These are phyloP conservation scores for Naganishia vaughanmartiniae DNA, from an alignment of 768 basidiomycete species.

Conservation along the genomic window DNA sequence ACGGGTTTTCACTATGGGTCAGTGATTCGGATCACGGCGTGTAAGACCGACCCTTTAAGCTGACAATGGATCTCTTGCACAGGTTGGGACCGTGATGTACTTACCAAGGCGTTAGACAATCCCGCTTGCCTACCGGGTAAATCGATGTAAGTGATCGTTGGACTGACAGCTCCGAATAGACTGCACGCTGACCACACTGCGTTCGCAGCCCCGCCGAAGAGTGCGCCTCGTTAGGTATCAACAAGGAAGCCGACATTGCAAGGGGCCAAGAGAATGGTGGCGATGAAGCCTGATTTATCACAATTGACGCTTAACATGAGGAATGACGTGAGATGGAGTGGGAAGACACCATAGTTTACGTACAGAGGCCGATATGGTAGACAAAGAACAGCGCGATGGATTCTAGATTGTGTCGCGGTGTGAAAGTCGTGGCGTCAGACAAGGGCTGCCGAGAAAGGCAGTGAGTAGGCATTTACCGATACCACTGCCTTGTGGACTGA, in stretches of 20 bases:
- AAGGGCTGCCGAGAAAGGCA: too few species aligned
- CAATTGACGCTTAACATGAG: too few species aligned
- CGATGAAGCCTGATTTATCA: slow-evolving; percentile 5
- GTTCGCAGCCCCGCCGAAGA: slow-evolving; percentile 19
- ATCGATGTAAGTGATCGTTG: not conserved
- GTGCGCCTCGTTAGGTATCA: slow-evolving; percentile 37
- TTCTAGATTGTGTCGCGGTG: not conserved
- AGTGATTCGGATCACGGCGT: not conserved
- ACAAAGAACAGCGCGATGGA: slow-evolving; percentile 1
- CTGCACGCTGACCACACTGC: not conserved
- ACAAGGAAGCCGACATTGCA: slow-evolving; percentile 18
- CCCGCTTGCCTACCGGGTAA: slow-evolving; percentile 28
- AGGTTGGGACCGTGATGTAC: slow-evolving; percentile 62
- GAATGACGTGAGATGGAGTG: too few species aligned
- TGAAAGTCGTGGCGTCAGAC: too few species aligned
- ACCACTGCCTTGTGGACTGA: not conserved
- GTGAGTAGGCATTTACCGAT: too few species aligned
- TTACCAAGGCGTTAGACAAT: slow-evolving; percentile 60
- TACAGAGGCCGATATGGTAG: slow-evolving; percentile 10
- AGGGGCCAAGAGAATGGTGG: slow-evolving; percentile 33
- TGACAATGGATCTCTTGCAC: not conserved
- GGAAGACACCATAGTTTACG: too few species aligned
- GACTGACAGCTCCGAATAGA: too few species aligned
- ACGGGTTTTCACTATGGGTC: slow-evolving; percentile 56
- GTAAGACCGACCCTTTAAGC: not conserved